A percentile compares a stretch with the other conserved stretches of the same genome.
These are phyloP conservation scores for Diaporthe citrichinensis DNA, from an alignment of 2,329 filamentous ascomycete species.

Conservation along the genomic window DNA sequence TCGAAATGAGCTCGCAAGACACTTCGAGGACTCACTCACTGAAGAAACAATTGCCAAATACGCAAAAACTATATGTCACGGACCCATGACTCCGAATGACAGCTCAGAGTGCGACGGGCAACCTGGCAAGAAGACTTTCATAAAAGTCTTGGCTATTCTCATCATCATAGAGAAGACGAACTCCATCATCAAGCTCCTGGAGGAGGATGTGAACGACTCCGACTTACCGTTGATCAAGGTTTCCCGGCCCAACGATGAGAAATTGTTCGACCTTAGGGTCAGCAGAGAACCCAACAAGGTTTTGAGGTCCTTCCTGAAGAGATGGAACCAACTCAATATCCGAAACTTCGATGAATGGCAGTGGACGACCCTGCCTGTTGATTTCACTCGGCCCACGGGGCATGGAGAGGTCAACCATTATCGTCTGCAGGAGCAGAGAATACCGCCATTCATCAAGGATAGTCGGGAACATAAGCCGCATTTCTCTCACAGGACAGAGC, in stretches of 20 bases:
- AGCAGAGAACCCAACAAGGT: background rate
- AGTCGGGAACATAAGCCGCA: background rate
- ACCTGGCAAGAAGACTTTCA: too few species aligned
- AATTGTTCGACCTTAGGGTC: background rate
- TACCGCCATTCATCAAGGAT: slow-evolving; percentile 30
- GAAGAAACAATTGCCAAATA: background rate
- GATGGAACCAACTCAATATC: slow-evolving; percentile 26
- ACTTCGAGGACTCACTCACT: background rate
- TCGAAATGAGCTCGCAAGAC: background rate
- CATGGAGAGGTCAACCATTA: slow-evolving; percentile 31
- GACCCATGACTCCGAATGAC: too few species aligned
- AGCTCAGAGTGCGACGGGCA: too few species aligned
- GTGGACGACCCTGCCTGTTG: slow-evolving; percentile 39
- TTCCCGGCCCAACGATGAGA: background rate
- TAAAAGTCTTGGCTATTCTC: background rate
- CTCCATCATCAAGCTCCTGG: background rate
- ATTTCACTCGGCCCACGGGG: slow-evolving; percentile 14
- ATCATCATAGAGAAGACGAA: background rate
- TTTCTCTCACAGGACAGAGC: background rate
- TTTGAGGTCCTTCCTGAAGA: slow-evolving; percentile 29
- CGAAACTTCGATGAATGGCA: slow-evolving; percentile 41
- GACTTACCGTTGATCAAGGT: background rate
- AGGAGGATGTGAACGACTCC: slow-evolving; percentile 6
- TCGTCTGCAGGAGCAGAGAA: background rate
- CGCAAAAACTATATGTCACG: background rate